These are phyloP conservation scores for Albifimbria verrucaria DNA, from an alignment of 2,329 filamentous ascomycete genomes.

Conservation along the genomic window DNA sequence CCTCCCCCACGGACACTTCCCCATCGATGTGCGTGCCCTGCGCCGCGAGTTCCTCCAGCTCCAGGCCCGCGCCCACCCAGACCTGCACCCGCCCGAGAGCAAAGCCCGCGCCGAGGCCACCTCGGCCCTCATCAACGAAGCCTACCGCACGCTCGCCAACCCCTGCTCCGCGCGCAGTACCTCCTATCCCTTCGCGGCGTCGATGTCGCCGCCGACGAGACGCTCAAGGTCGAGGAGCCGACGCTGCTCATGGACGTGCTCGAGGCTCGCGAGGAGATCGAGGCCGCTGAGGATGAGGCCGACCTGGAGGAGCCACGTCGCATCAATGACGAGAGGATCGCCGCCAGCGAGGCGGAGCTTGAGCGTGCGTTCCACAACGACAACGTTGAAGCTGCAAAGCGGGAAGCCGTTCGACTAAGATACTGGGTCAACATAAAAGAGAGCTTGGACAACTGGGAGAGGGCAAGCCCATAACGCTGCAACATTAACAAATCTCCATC, in stretches of 20 bases:
- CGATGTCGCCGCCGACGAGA: conserved; percentile 78
- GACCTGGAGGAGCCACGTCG: conserved; percentile 57
- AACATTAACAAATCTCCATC: too few relatives aligned
- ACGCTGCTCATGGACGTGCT: conserved; percentile 76
- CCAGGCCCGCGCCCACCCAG: conserved; percentile 74
- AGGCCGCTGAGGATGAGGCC: conserved; percentile 65
- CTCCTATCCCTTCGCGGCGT: conserved; percentile 71
- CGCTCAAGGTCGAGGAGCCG: conserved; percentile 62
- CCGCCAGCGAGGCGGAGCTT: conserved; percentile 58
- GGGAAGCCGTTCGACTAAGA: conserved; percentile 71
- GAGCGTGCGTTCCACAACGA: conserved; percentile 63
- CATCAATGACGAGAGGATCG: conserved; percentile 67
- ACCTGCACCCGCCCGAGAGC: conserved; percentile 55
- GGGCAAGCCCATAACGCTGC: conserved; percentile 58
- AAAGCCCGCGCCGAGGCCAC: conserved; percentile 67
- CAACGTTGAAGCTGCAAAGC: conserved; percentile 63
- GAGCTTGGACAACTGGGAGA: conserved; percentile 79
- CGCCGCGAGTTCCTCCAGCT: conserved; percentile 83
- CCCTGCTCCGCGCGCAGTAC: conserved; percentile 88
- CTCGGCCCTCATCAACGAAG: conserved; percentile 85
- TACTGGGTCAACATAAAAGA: conserved; percentile 91
- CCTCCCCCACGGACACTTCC: conserved; percentile 80
- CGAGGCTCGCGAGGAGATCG: conserved; percentile 73
- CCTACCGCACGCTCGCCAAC: conserved; percentile 78
- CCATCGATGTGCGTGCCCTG: conserved; percentile 65